Evolutionary conservation across 2,329 filamentous ascomycete species (phyloP).

Genomic region (Volutella citrinella): DNA sequence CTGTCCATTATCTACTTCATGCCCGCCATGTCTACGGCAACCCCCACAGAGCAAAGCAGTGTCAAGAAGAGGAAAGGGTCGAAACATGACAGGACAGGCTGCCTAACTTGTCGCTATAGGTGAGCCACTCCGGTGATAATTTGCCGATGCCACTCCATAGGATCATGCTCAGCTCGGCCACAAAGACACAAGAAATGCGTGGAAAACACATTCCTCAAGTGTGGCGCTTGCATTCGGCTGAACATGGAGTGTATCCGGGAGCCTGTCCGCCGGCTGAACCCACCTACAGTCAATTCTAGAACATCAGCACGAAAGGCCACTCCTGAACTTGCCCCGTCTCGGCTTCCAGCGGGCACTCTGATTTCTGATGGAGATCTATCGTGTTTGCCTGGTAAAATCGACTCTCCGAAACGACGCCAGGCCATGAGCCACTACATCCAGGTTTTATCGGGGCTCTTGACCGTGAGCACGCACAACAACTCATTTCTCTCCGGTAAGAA

Average conservation of each 20-base stretch:
- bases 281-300: too few species aligned
- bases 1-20: too few species aligned
- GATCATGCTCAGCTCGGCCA: too few species aligned
- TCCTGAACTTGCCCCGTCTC: too few species aligned
- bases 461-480: conserved; percentile 5
- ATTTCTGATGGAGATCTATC: too few species aligned
- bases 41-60: too few species aligned
- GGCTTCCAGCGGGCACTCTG: too few species aligned
- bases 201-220: conserved; percentile 4
- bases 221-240: conserved; percentile 4
- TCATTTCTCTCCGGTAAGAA: conserved; percentile 5
- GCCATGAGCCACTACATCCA: conserved; percentile 7
- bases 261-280: neutral
- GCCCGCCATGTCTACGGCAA: too few species aligned
- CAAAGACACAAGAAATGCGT: conserved; percentile 7
- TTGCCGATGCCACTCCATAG: too few species aligned
- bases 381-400: too few species aligned
- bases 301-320: too few species aligned
- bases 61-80: conserved; percentile 8
- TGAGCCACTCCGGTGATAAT: too few species aligned
- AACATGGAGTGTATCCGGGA: conserved; percentile 4
- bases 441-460: conserved; percentile 2
- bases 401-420: conserved; percentile 2
- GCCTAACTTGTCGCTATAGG: conserved; percentile 7
- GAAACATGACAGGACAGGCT: conserved; percentile 7